Evolutionary conservation across 2,329 filamentous ascomycete genomes (phyloP), one percentile per base, ranked within the genome.

Genomic region (Daldinia sp.): DNA sequence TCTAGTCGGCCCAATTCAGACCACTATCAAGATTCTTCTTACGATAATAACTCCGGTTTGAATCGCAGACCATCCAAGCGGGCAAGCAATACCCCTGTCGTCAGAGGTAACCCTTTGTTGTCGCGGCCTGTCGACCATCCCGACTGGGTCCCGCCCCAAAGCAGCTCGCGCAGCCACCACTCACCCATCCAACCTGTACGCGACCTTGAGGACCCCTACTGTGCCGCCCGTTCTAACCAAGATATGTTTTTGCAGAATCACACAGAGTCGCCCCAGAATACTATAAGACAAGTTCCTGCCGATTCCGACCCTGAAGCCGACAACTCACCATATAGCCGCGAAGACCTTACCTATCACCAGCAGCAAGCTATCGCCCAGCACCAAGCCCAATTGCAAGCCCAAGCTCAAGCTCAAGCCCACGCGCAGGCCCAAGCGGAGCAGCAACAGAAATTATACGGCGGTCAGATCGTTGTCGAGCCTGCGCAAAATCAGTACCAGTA

Each of bases 21-120:
- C 48, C 74, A 72, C 23, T 68, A 72, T 52, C 70, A 70, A 64
- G 73, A 77, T 58, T 70, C 69, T 64, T 73, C 78, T 54, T 83
- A 85, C 79, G 82, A 84, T 71, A 83, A 82, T 71, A 79, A 78
- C 61, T 68, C 76, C 48, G 80, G 81, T 51, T 75, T 87, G 48
- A 79, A 76, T 67, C 85, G 85, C 66, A 80, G 84, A 68, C 80
- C 82, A 29, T 89, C 87, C 43, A 87, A 86, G 78, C 81, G 85
- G 71, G 77, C 83, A 73, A 84, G 83, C 80, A 80, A 82, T 64
- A 75, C 80, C 19, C 73, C 77, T 68, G 71, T 76, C 69, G 68
- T 82, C 67, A 79, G 79, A 71, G 82, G 81, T 32, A 77, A 74
- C 65, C 70, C 77, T 66, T 74, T 78, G 64, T 58, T 73, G 43